A percentile compares a stretch with the other conserved stretches of the same genome.
Evolutionary conservation across 1,284 basidiomycete species (phyloP).

Genomic region (Stygiomarasmius scandens): DNA sequence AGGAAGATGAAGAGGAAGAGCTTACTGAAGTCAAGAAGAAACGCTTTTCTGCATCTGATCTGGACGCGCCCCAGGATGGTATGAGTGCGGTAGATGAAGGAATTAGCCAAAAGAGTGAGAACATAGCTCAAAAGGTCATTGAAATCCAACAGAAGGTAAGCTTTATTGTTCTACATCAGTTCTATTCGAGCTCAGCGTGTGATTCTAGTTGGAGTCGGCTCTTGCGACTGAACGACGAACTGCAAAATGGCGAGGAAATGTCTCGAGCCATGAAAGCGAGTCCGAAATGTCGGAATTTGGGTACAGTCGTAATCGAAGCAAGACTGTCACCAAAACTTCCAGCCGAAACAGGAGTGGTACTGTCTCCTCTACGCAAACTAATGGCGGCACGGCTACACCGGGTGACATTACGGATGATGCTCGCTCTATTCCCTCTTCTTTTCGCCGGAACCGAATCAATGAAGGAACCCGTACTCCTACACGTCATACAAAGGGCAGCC

Average conservation of each 20-base stretch:
- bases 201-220: constrained; percentile 73
- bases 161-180: constrained; percentile 1
- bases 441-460: constrained; percentile 21
- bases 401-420: constrained; percentile 11
- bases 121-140: constrained; percentile 79
- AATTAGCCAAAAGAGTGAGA: constrained; percentile 80
- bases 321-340: constrained; percentile 24
- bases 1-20: constrained; percentile 56
- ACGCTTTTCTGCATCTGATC: constrained; percentile 69
- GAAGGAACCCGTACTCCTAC: constrained; percentile 40
- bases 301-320: constrained; percentile 34
- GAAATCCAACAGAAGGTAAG: constrained; percentile 82
- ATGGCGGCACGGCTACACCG: constrained; percentile 17
- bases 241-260: constrained; percentile 44
- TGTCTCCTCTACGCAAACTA: constrained; percentile 44
- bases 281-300: constrained; percentile 46
- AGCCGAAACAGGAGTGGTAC: constrained; percentile 48
- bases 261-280: constrained; percentile 47
- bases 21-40: constrained; percentile 58
- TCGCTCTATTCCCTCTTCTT: background rate
- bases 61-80: constrained; percentile 66
- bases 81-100: constrained; percentile 83
- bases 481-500: constrained; percentile 27
- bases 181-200: constrained; percentile 4
- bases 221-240: constrained; percentile 57